Conservation (phyloP, 352 stramenopile genomes). For the Lagenidium giganteum region DNA sequence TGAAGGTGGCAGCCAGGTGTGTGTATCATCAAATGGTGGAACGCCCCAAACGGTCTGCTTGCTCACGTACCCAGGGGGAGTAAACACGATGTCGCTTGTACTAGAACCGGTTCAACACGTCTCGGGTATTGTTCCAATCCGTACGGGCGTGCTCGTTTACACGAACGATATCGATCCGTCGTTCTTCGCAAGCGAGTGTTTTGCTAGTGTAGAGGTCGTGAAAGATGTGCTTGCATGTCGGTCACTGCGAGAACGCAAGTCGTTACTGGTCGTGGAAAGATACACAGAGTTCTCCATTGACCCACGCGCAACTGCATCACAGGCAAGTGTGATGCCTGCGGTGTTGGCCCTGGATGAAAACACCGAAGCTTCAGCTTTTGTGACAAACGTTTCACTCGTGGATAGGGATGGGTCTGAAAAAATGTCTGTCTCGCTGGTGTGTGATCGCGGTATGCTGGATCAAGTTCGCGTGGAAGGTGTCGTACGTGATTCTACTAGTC, state of each 20-base stretch:
- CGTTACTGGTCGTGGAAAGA: not conserved
- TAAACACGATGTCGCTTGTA: constrained; percentile 1
- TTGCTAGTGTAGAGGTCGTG: too few species aligned
- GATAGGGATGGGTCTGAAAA: constrained; percentile 1
- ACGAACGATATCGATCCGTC: constrained; percentile 5
- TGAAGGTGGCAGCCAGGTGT: too few species aligned
- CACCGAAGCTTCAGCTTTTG: not conserved
- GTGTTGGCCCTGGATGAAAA: not conserved
- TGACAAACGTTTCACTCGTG: not conserved
- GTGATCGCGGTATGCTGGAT: not conserved
- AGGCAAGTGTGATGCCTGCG: not conserved
- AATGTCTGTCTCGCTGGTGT: not conserved
- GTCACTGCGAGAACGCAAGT: constrained; percentile 1
- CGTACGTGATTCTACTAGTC: too few species aligned
- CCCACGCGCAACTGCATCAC: not conserved
- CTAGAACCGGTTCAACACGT: constrained; percentile 1
- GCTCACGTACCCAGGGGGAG: too few species aligned
- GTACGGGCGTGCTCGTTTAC: constrained; percentile 2
- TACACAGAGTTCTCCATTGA: not conserved
- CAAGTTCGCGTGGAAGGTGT: not conserved
- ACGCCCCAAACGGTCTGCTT: too few species aligned
- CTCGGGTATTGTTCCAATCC: constrained; percentile 2
- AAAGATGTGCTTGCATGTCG: not conserved
- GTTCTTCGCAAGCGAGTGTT: constrained; percentile 12
- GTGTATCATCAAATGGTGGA: too few species aligned